phyloP scores from a whole-genome alignment of 331 rosid species.

The Pyrus hybrid region DNA sequence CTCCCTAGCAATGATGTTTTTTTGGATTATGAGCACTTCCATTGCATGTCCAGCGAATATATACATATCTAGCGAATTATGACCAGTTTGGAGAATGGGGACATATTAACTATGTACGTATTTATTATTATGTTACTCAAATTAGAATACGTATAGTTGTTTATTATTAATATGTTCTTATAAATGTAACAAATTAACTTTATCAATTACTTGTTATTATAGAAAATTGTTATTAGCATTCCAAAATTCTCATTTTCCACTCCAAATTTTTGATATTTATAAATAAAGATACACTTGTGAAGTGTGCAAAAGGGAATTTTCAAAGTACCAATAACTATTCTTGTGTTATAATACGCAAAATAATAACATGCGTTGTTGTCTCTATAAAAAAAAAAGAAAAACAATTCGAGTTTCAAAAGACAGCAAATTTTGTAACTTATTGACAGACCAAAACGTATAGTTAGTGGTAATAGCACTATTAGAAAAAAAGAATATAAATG shows the following conservation, averaged over 20 bases:
- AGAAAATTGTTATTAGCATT: no score
- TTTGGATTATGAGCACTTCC: background rate
- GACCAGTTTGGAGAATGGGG: background rate
- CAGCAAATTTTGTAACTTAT: constrained; percentile 32
- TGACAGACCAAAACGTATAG: background rate
- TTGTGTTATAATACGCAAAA: background rate
- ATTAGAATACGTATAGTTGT: no score
- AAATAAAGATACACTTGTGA: no score
- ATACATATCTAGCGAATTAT: background rate
- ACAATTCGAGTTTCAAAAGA: background rate
- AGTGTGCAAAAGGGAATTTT: no score
- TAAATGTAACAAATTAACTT: background rate
- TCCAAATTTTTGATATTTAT: no score
- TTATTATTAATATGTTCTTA: no score
- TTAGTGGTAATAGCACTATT: background rate
- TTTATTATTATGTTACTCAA: background rate
- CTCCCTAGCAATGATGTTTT: background rate
- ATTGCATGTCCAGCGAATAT: background rate
- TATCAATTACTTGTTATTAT: no score
- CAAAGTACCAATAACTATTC: no score
- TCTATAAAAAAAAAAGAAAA: no score
- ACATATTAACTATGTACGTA: background rate
- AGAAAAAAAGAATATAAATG: background rate
- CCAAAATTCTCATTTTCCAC: no score
- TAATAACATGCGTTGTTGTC: background rate